Base-by-base conservation (phyloP, 306 rosid genomes). In the Geum urbanum region DNA sequence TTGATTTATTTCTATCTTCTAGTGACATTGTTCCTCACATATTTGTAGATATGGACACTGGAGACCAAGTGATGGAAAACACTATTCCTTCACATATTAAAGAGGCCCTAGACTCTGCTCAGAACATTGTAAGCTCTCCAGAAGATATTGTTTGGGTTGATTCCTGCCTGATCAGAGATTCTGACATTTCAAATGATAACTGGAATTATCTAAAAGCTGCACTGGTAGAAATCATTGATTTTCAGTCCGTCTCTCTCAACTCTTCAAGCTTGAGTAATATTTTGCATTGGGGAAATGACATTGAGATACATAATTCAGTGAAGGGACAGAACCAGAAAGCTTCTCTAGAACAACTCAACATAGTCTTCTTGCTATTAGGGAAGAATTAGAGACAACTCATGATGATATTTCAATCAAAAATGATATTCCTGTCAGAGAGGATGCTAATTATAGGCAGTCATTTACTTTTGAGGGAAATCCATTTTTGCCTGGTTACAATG, bases 91-190 rank as follows among this genome's bases (percentile, higher is more conserved):
- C 66, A 8, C 70, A 24, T 19, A 22, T 51, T 9, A 19, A n/a
- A 11, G 67, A 70, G 51, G 71, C 73, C 10, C 22, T 45, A 4
- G 53, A 50, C 7, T 60, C 67, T 45, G 7, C 46, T 56, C 67
- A 67, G 63, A 41, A 54, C 19, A 76, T 61, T 45, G 67, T 16
- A 9, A 69, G 79, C 59, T 86, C 96, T 58, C 80, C 72, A 0
- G 97, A 91, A 79, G 97, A 91, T 74, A 78, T 75, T 70, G 89
- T 84, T 48, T 88, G 96, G 97, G 78, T 60, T 53, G 89, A 91
- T 77, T 91, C 97, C 62, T 88, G 89, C 74, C 81, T 91, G 47
- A 39, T 67, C 35, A 73, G 69, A 14, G 84, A 79, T 7, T 56
- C 76, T 16, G 81, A 79, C 14, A 43, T 32, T 70, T 55, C 78